These are phyloP conservation scores for Aureobasidium lini DNA, from an alignment of 2,329 filamentous ascomycete species.

Conservation along the genomic window DNA sequence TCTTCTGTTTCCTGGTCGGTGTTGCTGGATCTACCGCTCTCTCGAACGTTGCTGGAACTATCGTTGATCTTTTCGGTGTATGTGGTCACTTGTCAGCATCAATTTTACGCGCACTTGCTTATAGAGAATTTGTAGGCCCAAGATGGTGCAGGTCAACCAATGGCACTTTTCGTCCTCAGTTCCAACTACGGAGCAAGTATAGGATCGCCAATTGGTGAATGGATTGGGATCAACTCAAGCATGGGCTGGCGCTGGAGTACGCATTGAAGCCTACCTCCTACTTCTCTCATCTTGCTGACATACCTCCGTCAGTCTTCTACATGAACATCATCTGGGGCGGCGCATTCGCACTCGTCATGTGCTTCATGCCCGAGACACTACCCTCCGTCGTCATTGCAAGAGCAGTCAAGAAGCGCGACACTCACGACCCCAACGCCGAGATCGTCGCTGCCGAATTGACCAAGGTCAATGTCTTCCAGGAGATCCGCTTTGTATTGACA, in stretches of 20 bases:
- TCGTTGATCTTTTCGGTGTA: slow-evolving; percentile 13
- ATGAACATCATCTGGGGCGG: slow-evolving; percentile 12
- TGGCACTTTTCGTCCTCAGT: slow-evolving; percentile 28
- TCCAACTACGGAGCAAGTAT: slow-evolving; percentile 26
- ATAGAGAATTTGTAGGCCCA: neutral
- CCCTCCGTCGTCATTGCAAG: slow-evolving; percentile 44
- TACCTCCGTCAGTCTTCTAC: slow-evolving; percentile 39
- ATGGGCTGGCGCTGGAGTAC: slow-evolving; percentile 43
- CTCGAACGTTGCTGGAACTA: slow-evolving; percentile 16
- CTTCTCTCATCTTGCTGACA: slow-evolving; percentile 32
- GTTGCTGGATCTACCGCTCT: slow-evolving; percentile 15
- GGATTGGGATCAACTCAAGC: slow-evolving; percentile 23
- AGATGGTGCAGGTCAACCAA: slow-evolving; percentile 20
- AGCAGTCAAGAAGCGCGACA: slow-evolving; percentile 50
- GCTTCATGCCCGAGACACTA: slow-evolving; percentile 12
- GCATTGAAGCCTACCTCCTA: neutral
- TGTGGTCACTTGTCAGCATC: neutral
- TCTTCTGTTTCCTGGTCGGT: slow-evolving; percentile 15
- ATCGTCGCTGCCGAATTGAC: slow-evolving; percentile 30
- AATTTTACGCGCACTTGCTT: neutral
- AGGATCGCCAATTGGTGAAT: slow-evolving; percentile 26
- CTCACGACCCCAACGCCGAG: slow-evolving; percentile 41
- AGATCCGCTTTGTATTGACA: slow-evolving; percentile 19
- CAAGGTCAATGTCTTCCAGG: slow-evolving; percentile 25
- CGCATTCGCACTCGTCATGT: slow-evolving; percentile 10